Base-by-base conservation (phyloP, 805 yeast species). In the Pichia exigua region DNA sequence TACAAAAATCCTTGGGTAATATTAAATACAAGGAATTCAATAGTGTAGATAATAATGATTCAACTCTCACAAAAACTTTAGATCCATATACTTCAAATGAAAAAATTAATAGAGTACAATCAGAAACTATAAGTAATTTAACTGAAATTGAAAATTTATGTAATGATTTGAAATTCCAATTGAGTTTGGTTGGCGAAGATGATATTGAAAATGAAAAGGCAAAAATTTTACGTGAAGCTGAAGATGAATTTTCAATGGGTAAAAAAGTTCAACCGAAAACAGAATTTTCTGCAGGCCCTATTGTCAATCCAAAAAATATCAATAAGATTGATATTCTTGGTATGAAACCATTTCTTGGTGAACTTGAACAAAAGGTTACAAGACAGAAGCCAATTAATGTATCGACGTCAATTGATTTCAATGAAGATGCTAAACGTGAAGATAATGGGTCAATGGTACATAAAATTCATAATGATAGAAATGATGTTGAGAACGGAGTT, bases 281-380 rank as follows among this genome's bases (percentile, higher is more conserved):
- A 8, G 59, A 59, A 27, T 58, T 57, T 50, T 42, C 54, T 9
- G 54, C 57, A 7, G 54, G 50, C 5, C 54, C 54, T 11, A 53
- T 57, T 30, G 45, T 50, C 13, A 30, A 46, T 6, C 53, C 46
- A 6, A 35, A 22, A 4, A 41, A 44, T 18, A 18, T 51, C 4
- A 56, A 61, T 44, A 55, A 61, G 49, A 49, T 56, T 32, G 59
- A 61, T 18, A 44, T 52, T 1, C 35, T 39, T 26, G 54, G 54
- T 22, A 63, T 60, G 61, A 58, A 63, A 47, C 67, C 74, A 28
- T 80, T 81, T 59, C 67, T 82, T 57, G 70, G 73, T 45, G 87
- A 82, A 59, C 67, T 82, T 56, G 70, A 74, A 22, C 64, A 73
- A 3, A 79, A 77, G 57, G 83, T 81, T 13, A 68, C 65, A 9